Percentiles rank a stretch among this genome's conserved stretches.
Conservation (phyloP, 78 protist species). For the Speleostelium caveatum region DNA sequence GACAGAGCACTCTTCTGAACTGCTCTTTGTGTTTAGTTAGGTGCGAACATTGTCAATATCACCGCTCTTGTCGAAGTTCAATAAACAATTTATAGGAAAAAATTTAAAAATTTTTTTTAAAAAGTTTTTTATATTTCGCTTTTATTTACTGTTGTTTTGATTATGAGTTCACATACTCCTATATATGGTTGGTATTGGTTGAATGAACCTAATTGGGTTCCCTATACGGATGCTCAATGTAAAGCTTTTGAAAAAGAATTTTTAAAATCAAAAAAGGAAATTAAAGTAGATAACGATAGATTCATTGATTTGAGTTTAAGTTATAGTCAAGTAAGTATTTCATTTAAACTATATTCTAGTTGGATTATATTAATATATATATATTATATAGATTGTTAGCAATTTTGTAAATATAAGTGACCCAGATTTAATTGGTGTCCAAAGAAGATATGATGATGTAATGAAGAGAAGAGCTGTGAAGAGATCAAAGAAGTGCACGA, state of each 20-base stretch:
- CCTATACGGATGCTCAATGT: background rate
- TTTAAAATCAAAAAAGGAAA: background rate
- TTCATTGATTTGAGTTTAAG: constrained; percentile 20
- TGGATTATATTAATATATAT: background rate
- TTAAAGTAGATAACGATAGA: constrained; percentile 35
- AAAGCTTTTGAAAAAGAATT: constrained; percentile 20
- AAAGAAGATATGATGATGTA: constrained; percentile 68
- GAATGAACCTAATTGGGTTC: constrained; percentile 31
- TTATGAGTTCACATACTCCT: background rate
- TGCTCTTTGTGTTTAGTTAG: too few species aligned
- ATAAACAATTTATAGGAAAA: too few species aligned
- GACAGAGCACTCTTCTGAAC: too few species aligned
- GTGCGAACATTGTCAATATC: too few species aligned
- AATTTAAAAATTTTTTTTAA: too few species aligned
- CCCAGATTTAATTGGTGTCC: constrained; percentile 48
- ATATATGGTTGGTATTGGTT: constrained; percentile 46
- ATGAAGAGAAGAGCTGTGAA: constrained; percentile 66
- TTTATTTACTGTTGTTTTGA: background rate
- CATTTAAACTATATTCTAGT: background rate
- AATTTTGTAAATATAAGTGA: constrained; percentile 24
- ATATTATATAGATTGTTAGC: constrained; percentile 8
- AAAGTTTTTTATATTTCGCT: background rate
- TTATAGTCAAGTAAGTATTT: background rate
- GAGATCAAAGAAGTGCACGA: background rate
- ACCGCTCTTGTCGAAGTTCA: too few species aligned